Base-by-base conservation (phyloP, 1,284 basidiomycete genomes). In the Irpex sp. region DNA sequence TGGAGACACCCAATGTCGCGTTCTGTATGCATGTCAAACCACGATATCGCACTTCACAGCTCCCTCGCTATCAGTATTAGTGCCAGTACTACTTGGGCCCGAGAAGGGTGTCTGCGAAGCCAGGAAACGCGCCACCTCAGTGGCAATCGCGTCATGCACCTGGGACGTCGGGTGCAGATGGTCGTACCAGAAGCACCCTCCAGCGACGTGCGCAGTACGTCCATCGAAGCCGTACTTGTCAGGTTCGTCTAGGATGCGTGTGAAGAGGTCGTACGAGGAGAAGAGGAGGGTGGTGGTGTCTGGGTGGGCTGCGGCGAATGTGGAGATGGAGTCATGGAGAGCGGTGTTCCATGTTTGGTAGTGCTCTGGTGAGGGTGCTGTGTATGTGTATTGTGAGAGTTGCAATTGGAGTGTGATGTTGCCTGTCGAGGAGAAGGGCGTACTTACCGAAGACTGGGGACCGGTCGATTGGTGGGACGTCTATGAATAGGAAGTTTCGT, bases 401-500 rank as follows among this genome's bases (percentile, higher is more conserved):
- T 43, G 39, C 31, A 31, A 43, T 43, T 13, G n/a, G 39, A 46
- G 11, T n/a, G 51, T 39, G 56, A n/a, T 43, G 56, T n/a, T 37
- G 33, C 35, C 4, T 49, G 21, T 15, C 19, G 55, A 31, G 31
- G 36, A 17, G n/a, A 15, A 15, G 13, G 13, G 39, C 39, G 39
- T n/a, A 64, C 76, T 57, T 66, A 81, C 82, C 50, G 19, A 51
- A 74, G 19, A 68, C 78, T 13, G 85, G 84, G 37, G 79, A 75
- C 47, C 79, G 74, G 56, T 86, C 68, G 8, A 88, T 81, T 0
- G 87, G 84, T 5, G 87, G 87, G 0, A 88, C 77, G 65, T 88
- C 83, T 8, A 89, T 76, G 67, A 88, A 82, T 37, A 88, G 68
- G 68, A 89, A 88, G 69, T 88, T 88, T 2, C 86, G 79, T 11